Evolutionary conservation across 73 alveolate species (phyloP), one percentile per base, ranked within the genome.

Genomic region (Tetrahymena borealis): DNA sequence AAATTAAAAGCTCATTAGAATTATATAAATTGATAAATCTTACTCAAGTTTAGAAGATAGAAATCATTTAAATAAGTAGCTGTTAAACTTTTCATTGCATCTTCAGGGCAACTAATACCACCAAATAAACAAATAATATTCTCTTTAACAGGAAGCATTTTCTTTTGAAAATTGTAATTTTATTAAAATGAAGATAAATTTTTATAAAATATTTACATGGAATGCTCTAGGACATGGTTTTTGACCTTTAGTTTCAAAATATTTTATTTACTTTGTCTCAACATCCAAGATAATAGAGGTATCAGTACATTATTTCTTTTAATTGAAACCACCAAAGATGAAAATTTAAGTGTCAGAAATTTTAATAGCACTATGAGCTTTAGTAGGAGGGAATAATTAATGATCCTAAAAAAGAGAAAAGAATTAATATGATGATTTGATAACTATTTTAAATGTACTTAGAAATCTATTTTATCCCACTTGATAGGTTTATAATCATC

Each of bases 171-270:
- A 79, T 37, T 32, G 79, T 31, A 31, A 79, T 9, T 79, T 20
- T 42, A 90, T 39, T 32, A 39, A 36, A 78, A 36, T 11, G 13
- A 36, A 2, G 33, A n/a, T 43, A 15, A 11, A 0, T 4, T 78
- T 28, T 24, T 36, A 24, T 24, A 1, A 15, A 5, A 20, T n/a
- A 1, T 11, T 31, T 93, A 93, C 95, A 93, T 93, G 95, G 91
- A 85, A 93, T 11, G 95, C 95, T 93, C 95, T 93, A 31, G 90
- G 91, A 18, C 95, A 91, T 4, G 95, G 95, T 32, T 91, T 79
- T 85, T 85, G 28, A 11, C 95, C 95, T 32, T 90, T 93, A 2
- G 91, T 79, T 32, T 93, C 93, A 15, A 93, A 93, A 33, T 93
- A 40, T 32, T 90, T 39, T 10, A 93, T 40, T 39, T 33, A 60